These are phyloP conservation scores for Brassica nigra DNA, from an alignment of 345 rosid species.

Conservation along the genomic window DNA sequence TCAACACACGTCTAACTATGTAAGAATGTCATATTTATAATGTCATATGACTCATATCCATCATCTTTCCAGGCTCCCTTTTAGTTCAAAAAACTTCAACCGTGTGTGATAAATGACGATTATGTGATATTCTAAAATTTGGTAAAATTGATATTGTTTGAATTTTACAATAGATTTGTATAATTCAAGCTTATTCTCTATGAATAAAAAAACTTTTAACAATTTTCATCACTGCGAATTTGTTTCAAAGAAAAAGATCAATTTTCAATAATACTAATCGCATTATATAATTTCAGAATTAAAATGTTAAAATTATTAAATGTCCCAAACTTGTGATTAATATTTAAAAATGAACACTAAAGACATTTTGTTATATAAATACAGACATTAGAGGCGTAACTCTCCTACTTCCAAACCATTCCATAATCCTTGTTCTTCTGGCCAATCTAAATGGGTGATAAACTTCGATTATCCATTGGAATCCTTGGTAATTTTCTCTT, in stretches of 20 bases:
- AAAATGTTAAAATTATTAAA: background rate
- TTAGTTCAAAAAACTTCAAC: background rate
- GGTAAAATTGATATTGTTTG: background rate
- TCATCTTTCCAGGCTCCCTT: background rate
- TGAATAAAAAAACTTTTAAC: background rate
- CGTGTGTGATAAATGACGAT: background rate
- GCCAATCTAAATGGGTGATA: conserved; percentile 52
- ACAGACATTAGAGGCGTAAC: conserved; percentile 17
- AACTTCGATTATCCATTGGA: conserved; percentile 67
- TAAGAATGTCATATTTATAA: background rate
- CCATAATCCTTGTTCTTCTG: conserved; percentile 16
- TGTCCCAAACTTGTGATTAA: conserved; percentile 21
- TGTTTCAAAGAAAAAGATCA: background rate
- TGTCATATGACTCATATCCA: background rate
- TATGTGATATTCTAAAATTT: background rate
- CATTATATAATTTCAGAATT: background rate
- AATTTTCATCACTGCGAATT: background rate
- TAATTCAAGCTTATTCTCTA: background rate
- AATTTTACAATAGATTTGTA: background rate
- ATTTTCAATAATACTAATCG: background rate
- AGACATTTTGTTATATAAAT: conserved; percentile 13
- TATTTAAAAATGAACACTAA: conserved; percentile 17
- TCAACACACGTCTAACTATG: background rate
- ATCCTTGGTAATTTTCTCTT: conserved; percentile 50
- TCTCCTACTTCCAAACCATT: conserved; percentile 18